These are phyloP conservation scores for Sphaerulina musiva DNA, from an alignment of 2,329 filamentous ascomycete species.

Conservation along the genomic window DNA sequence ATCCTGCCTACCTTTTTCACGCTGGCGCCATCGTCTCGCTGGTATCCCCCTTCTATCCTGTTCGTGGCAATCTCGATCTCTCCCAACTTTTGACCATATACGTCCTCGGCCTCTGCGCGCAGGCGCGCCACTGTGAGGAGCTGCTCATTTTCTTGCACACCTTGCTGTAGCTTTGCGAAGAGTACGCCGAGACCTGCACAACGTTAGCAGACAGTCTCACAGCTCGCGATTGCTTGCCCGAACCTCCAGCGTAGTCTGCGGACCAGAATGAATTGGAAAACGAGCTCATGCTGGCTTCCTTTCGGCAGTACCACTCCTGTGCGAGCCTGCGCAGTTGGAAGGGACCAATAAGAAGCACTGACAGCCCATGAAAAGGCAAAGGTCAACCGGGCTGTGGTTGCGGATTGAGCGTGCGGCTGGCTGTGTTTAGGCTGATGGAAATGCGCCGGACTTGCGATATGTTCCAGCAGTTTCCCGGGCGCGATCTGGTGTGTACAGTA, in stretches of 20 bases:
- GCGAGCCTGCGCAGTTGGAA: conserved; percentile 7
- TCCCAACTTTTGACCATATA: conserved; percentile 71
- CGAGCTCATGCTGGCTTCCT: conserved; percentile 57
- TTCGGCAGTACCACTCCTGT: conserved; percentile 3
- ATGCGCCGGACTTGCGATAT: conserved; percentile 5
- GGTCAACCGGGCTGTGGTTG: background rate
- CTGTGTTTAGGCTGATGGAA: background rate
- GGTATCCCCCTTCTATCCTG: conserved; percentile 75
- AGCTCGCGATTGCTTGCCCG: conserved; percentile 25
- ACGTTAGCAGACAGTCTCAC: conserved; percentile 9
- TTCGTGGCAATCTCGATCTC: conserved; percentile 79
- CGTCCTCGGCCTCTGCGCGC: conserved; percentile 91
- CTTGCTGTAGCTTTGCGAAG: conserved; percentile 94
- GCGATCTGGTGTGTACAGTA: background rate
- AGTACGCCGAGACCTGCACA: conserved; percentile 70
- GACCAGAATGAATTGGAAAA: conserved; percentile 99
- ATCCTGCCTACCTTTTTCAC: conserved; percentile 69
- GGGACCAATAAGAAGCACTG: background rate
- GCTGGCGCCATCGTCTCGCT: conserved; percentile 88
- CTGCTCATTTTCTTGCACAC: conserved; percentile 90
- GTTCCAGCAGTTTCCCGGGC: background rate
- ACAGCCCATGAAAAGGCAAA: background rate
- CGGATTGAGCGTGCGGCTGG: conserved; percentile 1
- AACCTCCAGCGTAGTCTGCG: conserved; percentile 89
- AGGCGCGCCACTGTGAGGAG: conserved; percentile 83